Base-by-base conservation (phyloP, 345 rosid genomes). In the Rhodomyrtus tomentosa region DNA sequence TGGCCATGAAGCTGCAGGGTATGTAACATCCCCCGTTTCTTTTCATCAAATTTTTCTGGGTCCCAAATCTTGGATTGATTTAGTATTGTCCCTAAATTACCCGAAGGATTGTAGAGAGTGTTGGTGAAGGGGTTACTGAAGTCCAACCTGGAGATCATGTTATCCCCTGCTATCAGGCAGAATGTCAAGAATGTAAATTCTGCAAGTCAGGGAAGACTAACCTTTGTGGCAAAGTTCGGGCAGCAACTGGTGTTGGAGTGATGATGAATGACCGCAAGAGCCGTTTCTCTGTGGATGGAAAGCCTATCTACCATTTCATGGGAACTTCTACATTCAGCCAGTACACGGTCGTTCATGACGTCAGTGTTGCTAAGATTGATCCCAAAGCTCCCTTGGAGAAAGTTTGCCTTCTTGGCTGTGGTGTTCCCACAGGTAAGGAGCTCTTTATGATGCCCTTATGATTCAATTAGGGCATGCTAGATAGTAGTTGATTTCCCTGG, bases 1-100 rank as follows among this genome's bases (percentile, higher is more conserved):
- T 27, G 99, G 99, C 84, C 98, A 97, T 55, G 99, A 97, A 83
- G 98, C 99, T 90, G 98, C 98, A 85, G 98, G 99, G 98, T 96
- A 91, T 42, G 88, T 82, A 52, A 42, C 20, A 54, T 58, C 11
- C 50, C 2, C 27, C 29, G 42, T 29, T 50, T 68, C 27, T 10
- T 7, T 51, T 85, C 82, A 24, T 80, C 1, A 20, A 40, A 36
- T 50, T 9, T 29, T 55, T 22, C 45, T 68, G 79, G 76, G 25
- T 68, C 1, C 7, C 45, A 4, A 8, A 68, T 68, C 79, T 36
- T 68, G 45, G 45, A 68, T 68, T 68, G 42, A 55, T 54, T 76
- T 81, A 54, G 27, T 72, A 50, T 42, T 79, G 49, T 81, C 74
- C 68, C 83, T 68, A 54, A 21, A 84, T 82, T 55, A 86, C 45